Evolutionary conservation across 192 early-diverging fungal genomes (phyloP), one percentile per base, ranked within the genome.

Genomic region (Coemansia biformis): DNA sequence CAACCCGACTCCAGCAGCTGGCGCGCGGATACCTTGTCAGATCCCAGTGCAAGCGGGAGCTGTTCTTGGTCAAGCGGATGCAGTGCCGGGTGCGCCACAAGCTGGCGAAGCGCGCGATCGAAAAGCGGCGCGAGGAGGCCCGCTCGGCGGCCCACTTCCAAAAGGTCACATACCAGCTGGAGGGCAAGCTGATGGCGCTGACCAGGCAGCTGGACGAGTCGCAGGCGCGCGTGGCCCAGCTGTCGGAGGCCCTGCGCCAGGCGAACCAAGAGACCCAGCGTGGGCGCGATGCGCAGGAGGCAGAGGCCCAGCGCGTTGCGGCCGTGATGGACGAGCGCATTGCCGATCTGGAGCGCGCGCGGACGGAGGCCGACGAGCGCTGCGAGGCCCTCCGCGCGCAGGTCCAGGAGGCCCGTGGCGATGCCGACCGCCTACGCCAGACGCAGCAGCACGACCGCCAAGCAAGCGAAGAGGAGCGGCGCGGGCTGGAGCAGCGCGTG

Each of bases 121-220:
- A 78, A 38, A 55, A 59, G 29, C 70, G 88, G 50, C 86, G 89
- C 64, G 79, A 83, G 21, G 96, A 99, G 74, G 85, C 86, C 24
- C 75, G 87, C 42, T 92, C 89, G 37, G 89, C 91, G 13, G 85
- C 81, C 48, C 95, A 96, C 52, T 84, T 93, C 64, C 91, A 97
- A 77, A 89, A 98, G 52, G 81, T 86, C 24, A 92, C 93, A 26
- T 91, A 90, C 67, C 86, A 86, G 73, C 75, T 99, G 4, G 96
- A 99, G 71, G 85, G 81, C 77, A 98, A 95, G 79, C 89, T 99
- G 46, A 84, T 98, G 59, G 90, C 91, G 64, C 77, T 99, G 47
- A 95, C 92, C 26, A 89, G 89, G 54, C 68, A 84, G 66, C 74
- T 84, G 39, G 79, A 71, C 56, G 76, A 78, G 42, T 75, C 86